Percentiles rank a stretch among this genome's conserved stretches.
Evolutionary conservation across 306 rosid genomes (phyloP).

Genomic region (Heteromeles arbutifolia): DNA sequence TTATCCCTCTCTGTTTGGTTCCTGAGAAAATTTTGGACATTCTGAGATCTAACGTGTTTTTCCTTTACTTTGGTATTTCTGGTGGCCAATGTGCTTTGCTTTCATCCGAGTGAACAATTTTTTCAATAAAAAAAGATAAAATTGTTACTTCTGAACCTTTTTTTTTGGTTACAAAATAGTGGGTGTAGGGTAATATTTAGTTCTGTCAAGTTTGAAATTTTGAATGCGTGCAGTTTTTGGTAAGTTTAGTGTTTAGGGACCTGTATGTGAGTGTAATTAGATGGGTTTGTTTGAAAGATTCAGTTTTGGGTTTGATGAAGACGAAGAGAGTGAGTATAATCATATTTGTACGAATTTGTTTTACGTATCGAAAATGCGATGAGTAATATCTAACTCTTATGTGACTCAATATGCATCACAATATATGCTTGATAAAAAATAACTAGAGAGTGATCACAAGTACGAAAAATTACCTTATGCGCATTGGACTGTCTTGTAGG

Average conservation of each 20-base stretch:
- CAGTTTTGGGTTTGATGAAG: neutral
- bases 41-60: slow-evolving; percentile 4
- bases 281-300: neutral
- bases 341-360: neutral
- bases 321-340: neutral
- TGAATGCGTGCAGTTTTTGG: neutral
- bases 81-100: neutral
- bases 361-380: too few species aligned
- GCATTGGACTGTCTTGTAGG: neutral
- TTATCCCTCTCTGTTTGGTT: slow-evolving; percentile 2
- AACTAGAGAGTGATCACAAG: neutral
- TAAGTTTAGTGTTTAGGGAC: neutral
- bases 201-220: neutral
- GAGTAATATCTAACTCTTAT: neutral
- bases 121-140: neutral
- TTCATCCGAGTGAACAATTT: neutral
- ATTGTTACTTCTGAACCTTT: neutral
- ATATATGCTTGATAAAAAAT: neutral
- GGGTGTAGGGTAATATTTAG: neutral
- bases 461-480: neutral
- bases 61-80: neutral
- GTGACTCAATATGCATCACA: neutral
- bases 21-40: slow-evolving; percentile 1
- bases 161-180: neutral
- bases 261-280: neutral